Percentiles rank a stretch among this genome's conserved stretches.
phyloP scores from a whole-genome alignment of 1,284 basidiomycete species.

The Schizopora paradoxa region DNA sequence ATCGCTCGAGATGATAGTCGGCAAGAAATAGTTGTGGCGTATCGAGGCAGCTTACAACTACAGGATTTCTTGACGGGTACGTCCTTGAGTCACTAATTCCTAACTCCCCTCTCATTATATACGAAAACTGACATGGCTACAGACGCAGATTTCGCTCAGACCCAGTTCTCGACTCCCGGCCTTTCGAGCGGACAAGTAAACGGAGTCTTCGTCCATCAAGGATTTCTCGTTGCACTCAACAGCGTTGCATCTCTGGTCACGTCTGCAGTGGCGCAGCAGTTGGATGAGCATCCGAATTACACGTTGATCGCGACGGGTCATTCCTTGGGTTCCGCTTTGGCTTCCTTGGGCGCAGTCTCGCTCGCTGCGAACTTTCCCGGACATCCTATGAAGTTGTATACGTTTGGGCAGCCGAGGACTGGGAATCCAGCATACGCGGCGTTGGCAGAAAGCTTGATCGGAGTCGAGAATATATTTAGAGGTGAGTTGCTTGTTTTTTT shows the following conservation, averaged over 20 bases:
- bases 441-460: constrained; percentile 33
- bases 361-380: constrained; percentile 35
- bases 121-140: no score
- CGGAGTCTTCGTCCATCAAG: neutral
- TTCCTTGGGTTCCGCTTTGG: constrained; percentile 42
- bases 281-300: constrained; percentile 29
- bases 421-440: constrained; percentile 35
- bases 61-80: constrained; percentile 17
- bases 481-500: constrained; percentile 24
- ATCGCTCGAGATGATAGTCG: constrained; percentile 17
- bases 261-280: constrained; percentile 23
- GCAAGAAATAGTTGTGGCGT: constrained; percentile 19
- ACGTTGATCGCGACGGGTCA: constrained; percentile 41
- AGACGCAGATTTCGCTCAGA: constrained; percentile 4
- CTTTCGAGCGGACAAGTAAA: neutral
- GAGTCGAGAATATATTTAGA: constrained; percentile 32
- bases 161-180: constrained; percentile 6
- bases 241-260: constrained; percentile 32
- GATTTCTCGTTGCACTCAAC: constrained; percentile 21
- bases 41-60: constrained; percentile 14
- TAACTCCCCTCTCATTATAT: no score
- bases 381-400: constrained; percentile 35
- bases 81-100: no score
- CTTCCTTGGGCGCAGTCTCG: constrained; percentile 37
- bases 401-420: constrained; percentile 43